phyloP scores from a whole-genome alignment of 345 rosid genomes.

The Eucalyptus curtisii region DNA sequence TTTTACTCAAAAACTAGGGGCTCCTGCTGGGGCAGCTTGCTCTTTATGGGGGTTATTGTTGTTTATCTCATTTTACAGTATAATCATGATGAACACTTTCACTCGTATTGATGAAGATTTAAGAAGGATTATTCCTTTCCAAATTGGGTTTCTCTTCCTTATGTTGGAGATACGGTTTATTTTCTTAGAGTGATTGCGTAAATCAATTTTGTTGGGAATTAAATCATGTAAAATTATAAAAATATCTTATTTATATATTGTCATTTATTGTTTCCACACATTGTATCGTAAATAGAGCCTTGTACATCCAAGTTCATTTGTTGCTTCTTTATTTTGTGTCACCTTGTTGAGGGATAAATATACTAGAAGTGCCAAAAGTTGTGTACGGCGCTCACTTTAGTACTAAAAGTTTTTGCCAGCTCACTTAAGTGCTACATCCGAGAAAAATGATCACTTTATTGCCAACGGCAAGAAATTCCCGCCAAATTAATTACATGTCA shows the following conservation, averaged over 20 bases:
- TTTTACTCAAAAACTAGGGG: background rate
- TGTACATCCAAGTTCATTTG: background rate
- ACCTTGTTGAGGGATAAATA: accelerated
- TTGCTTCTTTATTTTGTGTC: background rate
- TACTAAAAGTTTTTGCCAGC: too few species aligned
- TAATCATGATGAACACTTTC: background rate
- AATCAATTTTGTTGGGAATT: too few species aligned
- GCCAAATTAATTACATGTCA: too few species aligned
- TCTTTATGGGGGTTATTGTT: background rate
- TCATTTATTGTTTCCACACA: background rate
- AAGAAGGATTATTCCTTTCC: background rate
- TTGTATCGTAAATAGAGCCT: background rate
- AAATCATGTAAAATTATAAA: too few species aligned
- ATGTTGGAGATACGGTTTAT: background rate
- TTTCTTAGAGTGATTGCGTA: background rate
- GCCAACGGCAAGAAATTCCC: accelerated
- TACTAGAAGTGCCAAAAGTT: too few species aligned
- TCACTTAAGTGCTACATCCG: accelerated
- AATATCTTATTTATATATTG: too few species aligned
- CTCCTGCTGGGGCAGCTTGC: background rate
- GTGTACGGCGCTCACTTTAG: accelerated
- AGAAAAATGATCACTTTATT: too few species aligned
- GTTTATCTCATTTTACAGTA: background rate
- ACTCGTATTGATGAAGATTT: background rate
- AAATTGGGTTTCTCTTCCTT: background rate